These are phyloP conservation scores for Neonectria sp. DNA, from an alignment of 2,329 filamentous ascomycete genomes.

Conservation along the genomic window DNA sequence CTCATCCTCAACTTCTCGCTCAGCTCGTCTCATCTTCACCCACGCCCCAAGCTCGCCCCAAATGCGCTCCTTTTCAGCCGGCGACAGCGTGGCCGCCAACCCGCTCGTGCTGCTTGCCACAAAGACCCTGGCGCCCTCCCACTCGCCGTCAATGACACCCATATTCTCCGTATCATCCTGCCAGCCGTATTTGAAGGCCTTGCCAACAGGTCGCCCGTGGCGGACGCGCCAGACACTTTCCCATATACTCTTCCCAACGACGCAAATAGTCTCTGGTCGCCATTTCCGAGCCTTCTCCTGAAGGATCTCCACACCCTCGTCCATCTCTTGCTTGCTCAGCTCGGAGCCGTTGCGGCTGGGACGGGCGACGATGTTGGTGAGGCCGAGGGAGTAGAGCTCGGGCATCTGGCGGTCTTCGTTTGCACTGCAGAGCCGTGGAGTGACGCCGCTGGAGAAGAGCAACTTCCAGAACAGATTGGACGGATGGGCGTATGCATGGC, in stretches of 20 bases:
- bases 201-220: slow-evolving; percentile 71
- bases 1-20: slow-evolving; percentile 35
- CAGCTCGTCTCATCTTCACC: slow-evolving; percentile 71
- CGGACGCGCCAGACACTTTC: slow-evolving; percentile 85
- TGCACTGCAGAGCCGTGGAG: slow-evolving; percentile 70
- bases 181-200: slow-evolving; percentile 89
- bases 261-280: slow-evolving; percentile 81
- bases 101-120: slow-evolving; percentile 96
- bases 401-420: slow-evolving; percentile 79
- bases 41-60: slow-evolving; percentile 90
- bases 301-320: slow-evolving; percentile 79
- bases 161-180: slow-evolving; percentile 75
- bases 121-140: slow-evolving; percentile 85
- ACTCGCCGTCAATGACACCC: slow-evolving; percentile 65
- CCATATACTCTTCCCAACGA: slow-evolving; percentile 93
- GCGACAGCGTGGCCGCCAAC: slow-evolving; percentile 81
- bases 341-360: slow-evolving; percentile 85
- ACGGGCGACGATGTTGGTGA: slow-evolving; percentile 90
- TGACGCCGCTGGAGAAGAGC: slow-evolving; percentile 76
- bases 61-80: slow-evolving; percentile 85
- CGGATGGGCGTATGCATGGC: slow-evolving; percentile 86
- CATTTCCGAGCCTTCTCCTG: slow-evolving; percentile 80
- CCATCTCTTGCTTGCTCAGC: slow-evolving; percentile 83
- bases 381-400: slow-evolving; percentile 79
- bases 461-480: slow-evolving; percentile 88